These are phyloP conservation scores for Fennellomyces sp. DNA, from an alignment of 371 early-diverging fungal species.

Conservation along the genomic window DNA sequence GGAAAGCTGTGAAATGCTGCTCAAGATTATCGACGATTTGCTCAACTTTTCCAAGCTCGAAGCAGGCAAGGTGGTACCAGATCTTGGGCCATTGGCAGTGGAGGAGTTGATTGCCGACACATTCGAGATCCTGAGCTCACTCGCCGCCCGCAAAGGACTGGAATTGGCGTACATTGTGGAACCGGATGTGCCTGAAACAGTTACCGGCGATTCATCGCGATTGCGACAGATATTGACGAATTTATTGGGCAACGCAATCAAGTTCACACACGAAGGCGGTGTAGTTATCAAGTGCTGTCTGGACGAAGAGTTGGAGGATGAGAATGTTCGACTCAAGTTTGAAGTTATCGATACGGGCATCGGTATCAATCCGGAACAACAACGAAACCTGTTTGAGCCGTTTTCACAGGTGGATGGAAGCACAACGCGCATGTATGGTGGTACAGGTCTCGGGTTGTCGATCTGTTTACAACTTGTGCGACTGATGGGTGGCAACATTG, in stretches of 20 bases:
- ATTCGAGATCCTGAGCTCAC: slow-evolving; percentile 53
- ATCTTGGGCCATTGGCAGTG: slow-evolving; percentile 54
- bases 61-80: slow-evolving; percentile 47
- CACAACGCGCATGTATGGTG: slow-evolving; percentile 62
- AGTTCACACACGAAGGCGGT: slow-evolving; percentile 65
- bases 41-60: slow-evolving; percentile 60
- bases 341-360: slow-evolving; percentile 68
- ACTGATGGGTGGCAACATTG: slow-evolving; percentile 61
- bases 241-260: slow-evolving; percentile 66
- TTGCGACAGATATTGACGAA: slow-evolving; percentile 51
- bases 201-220: slow-evolving; percentile 45
- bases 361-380: slow-evolving; percentile 60
- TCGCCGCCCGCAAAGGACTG: slow-evolving; percentile 53
- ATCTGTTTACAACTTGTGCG: slow-evolving; percentile 60
- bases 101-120: slow-evolving; percentile 60
- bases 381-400: slow-evolving; percentile 56
- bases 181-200: slow-evolving; percentile 44
- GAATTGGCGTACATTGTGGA: slow-evolving; percentile 56
- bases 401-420: slow-evolving; percentile 69
- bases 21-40: slow-evolving; percentile 49
- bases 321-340: slow-evolving; percentile 32
- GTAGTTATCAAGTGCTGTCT: slow-evolving; percentile 53
- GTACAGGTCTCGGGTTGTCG: slow-evolving; percentile 67
- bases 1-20: slow-evolving; percentile 59
- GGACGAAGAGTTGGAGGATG: slow-evolving; percentile 23